These are phyloP conservation scores for Pseudisothecium myosuroides DNA, from an alignment of 225 moss, liverwort and hornwort species.

Conservation along the genomic window DNA sequence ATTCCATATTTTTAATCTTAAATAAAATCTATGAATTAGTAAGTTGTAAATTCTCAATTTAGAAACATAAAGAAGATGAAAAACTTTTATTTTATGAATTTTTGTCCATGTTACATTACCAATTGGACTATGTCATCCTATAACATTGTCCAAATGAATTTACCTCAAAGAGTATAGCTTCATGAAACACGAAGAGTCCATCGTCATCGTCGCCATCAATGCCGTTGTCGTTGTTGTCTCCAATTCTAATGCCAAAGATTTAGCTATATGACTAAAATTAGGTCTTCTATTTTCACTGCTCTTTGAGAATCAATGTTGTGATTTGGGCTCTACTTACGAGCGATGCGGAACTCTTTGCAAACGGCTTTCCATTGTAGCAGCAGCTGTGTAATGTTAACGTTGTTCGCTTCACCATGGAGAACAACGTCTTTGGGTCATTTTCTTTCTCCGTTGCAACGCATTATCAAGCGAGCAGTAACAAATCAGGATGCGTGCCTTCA, in stretches of 20 bases:
- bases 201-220: fast-evolving
- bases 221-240: background rate
- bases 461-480: background rate
- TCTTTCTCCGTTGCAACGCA: background rate
- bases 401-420: background rate
- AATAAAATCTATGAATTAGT: too few species aligned
- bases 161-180: background rate
- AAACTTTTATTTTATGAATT: background rate
- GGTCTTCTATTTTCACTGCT: background rate
- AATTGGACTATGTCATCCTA: background rate
- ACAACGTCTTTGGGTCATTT: background rate
- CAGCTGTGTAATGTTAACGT: background rate
- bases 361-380: background rate
- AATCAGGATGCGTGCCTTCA: background rate
- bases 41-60: background rate
- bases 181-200: background rate
- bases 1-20: background rate
- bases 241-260: background rate
- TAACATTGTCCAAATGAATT: background rate
- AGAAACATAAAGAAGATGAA: background rate
- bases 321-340: background rate
- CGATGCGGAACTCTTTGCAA: background rate
- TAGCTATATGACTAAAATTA: background rate
- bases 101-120: fast-evolving
- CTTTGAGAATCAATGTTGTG: background rate